Evolutionary conservation across 1,284 basidiomycete species (phyloP), one percentile per base, ranked within the genome.

Genomic region (Violaceomyces palustris): DNA sequence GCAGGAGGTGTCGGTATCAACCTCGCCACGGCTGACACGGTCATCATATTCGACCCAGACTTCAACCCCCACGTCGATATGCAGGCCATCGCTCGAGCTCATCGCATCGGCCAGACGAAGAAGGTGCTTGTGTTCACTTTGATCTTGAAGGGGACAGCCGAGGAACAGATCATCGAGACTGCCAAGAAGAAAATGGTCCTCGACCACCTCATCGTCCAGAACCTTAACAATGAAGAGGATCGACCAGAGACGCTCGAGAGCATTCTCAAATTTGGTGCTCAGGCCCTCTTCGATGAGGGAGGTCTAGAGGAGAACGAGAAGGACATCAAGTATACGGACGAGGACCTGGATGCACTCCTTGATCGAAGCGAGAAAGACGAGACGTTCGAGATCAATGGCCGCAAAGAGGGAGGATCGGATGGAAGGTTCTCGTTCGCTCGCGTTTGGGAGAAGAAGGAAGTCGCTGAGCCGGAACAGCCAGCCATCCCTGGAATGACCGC

Each of bases 31-130:
- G 88, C 89, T 26, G 88, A 92, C 64, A 90, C 87, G 1, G 91
- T 96, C 34, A 90, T 97, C 47, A 83, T 96, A 39, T 86, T 83
- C 62, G 90, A 92, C 67, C 86, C 87, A 0, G 91, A 96, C 76
- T 96, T 91, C 75, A 96, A 96, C 66, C 91, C 90, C 12, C 90
- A 93, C 74, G 84, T 87, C 75, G 86, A 73, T 44, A 58, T 75
- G 45, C 65, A 93, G 85, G 90, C 90, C 27, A 92, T 94, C 53
- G 85, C 89, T 11, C 83, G 90, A 45, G 82, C 87, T 21, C 87
- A 93, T 77, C 82, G 87, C 39, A 74, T 75, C 42, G 75, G 75
- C 6, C 75, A 76, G 47, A 72, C 50, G 36, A 70, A 72, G 50
- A 72, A 69, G 30, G 69, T 75, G 14, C 66, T 70, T 24, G 74